phyloP scores from a whole-genome alignment of 805 yeast genomes.

The Wickerhamomyces ciferrii region DNA sequence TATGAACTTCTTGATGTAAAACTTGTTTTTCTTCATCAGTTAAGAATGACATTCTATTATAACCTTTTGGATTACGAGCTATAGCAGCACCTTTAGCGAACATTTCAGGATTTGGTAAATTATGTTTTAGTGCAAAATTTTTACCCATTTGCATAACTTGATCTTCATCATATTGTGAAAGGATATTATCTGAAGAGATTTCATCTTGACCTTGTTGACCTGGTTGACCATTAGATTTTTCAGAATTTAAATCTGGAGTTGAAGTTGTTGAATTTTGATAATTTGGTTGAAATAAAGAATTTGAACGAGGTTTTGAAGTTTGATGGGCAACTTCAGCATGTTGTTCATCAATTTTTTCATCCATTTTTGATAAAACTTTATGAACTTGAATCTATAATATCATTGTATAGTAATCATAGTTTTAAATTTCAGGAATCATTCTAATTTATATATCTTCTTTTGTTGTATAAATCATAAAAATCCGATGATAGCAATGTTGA shows the following conservation, averaged over 20 bases:
- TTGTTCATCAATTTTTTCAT: background rate
- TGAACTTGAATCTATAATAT: too few species aligned
- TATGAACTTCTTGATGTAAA: slow-evolving; percentile 39
- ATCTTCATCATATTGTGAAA: slow-evolving; percentile 47
- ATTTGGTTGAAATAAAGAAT: background rate
- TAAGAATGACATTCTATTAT: slow-evolving; percentile 51
- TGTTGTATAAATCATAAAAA: too few species aligned
- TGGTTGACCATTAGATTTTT: background rate
- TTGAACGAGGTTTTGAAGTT: background rate
- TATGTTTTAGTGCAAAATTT: slow-evolving; percentile 48
- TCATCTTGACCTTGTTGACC: slow-evolving; percentile 2
- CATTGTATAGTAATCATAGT: too few species aligned
- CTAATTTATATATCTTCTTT: too few species aligned
- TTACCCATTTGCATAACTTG: slow-evolving; percentile 64
- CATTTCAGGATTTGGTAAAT: slow-evolving; percentile 39
- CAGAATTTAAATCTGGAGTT: background rate
- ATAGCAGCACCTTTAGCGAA: slow-evolving; percentile 64
- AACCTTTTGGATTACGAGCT: slow-evolving; percentile 55
- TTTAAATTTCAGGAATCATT: too few species aligned
- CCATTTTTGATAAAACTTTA: background rate
- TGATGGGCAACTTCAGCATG: background rate
- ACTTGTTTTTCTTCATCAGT: slow-evolving; percentile 49
- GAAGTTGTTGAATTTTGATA: background rate
- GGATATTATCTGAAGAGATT: slow-evolving; percentile 30
- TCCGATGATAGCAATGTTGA: too few species aligned